A percentile compares a stretch with the other conserved stretches of the same genome.
phyloP scores from a whole-genome alignment of 1,284 basidiomycete genomes.

The Cystobasidiaceae sp. region DNA sequence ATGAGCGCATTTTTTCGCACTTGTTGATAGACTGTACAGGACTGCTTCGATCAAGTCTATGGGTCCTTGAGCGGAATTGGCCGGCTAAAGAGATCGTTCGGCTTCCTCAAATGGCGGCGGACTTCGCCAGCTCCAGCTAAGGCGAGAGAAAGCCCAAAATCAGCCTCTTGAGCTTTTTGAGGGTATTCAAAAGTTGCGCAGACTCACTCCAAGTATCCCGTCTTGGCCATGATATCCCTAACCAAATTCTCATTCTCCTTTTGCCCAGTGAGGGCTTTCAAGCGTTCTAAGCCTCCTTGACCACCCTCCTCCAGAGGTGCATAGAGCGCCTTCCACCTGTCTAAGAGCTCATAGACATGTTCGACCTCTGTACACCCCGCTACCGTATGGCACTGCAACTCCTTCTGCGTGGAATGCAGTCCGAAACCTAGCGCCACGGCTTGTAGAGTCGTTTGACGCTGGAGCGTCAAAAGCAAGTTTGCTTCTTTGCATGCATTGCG shows the following conservation, averaged over 20 bases:
- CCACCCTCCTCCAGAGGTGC: constrained; percentile 31
- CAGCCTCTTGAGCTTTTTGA: background rate
- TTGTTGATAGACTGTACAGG: background rate
- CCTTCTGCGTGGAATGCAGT: constrained; percentile 53
- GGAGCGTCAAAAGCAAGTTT: constrained; percentile 30
- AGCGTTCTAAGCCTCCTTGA: background rate
- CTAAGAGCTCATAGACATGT: constrained; percentile 37
- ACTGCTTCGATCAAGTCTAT: background rate
- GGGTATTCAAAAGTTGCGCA: background rate
- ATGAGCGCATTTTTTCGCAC: background rate
- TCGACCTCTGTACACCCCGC: constrained; percentile 55
- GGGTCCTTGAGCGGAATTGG: background rate
- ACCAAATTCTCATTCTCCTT: constrained; percentile 34
- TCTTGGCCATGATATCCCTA: constrained; percentile 32
- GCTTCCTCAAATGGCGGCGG: constrained; percentile 13
- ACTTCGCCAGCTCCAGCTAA: constrained; percentile 22
- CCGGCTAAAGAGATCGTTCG: background rate
- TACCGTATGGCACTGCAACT: constrained; percentile 52
- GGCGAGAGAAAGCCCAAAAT: background rate
- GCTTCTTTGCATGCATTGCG: constrained; percentile 48
- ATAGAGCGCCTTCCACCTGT: constrained; percentile 33
- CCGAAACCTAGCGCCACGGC: constrained; percentile 70
- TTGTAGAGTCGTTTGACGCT: constrained; percentile 49
- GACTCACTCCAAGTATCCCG: constrained; percentile 15
- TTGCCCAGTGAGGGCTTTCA: constrained; percentile 16